phyloP scores from a whole-genome alignment of 108 stramenopile genomes.

The Asterionellopsis glacialis region DNA sequence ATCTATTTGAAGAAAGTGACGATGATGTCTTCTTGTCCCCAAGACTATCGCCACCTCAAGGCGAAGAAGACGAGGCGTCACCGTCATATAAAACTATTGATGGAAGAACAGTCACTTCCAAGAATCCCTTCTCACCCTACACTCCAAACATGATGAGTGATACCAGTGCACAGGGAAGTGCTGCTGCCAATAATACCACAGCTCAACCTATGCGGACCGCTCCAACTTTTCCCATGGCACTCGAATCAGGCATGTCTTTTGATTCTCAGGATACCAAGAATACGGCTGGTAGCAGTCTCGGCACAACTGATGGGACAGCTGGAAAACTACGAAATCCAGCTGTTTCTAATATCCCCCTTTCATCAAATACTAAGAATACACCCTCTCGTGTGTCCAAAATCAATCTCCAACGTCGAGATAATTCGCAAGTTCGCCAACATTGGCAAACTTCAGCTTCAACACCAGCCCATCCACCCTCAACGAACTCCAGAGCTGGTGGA shows the following conservation, averaged over 20 bases:
- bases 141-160: slow-evolving; percentile 27
- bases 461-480: slow-evolving; percentile 13
- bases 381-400: neutral
- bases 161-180: neutral
- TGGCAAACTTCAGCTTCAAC: slow-evolving; percentile 1
- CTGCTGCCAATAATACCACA: too few relatives aligned
- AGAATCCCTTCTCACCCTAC: slow-evolving; percentile 50
- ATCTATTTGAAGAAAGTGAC: neutral
- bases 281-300: neutral
- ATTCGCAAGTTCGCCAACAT: neutral
- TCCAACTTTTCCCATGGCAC: slow-evolving; percentile 2
- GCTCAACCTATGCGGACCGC: neutral
- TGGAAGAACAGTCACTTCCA: slow-evolving; percentile 43
- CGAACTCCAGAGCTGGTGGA: slow-evolving; percentile 2
- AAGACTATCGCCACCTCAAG: neutral
- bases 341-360: too few relatives aligned
- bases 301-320: too few relatives aligned
- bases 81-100: slow-evolving; percentile 33
- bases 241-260: neutral
- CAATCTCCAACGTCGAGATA: neutral
- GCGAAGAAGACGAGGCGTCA: neutral
- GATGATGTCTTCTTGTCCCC: slow-evolving; percentile 9
- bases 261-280: neutral
- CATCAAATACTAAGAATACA: neutral
- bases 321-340: too few relatives aligned